Evolutionary conservation across 257 asterid species (phyloP), one percentile per base, ranked within the genome.

Genomic region (Solanum sitiens): DNA sequence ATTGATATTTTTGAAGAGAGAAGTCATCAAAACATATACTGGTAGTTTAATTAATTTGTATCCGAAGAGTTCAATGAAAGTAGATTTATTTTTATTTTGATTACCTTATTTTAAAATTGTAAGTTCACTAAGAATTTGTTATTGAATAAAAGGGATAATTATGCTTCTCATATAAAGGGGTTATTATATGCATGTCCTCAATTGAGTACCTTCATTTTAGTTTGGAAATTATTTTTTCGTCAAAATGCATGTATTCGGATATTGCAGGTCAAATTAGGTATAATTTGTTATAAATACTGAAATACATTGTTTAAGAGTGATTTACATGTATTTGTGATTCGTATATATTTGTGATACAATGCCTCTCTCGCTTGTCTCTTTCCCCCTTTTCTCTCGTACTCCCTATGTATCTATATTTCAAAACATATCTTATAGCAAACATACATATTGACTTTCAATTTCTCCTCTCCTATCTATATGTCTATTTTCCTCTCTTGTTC

Each of bases 181-280:
- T 53, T 16, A 53, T 53, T 40, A 40, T 40, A 40, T 40, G 11
- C 44, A 40, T 40, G 44, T 0, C 2, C 3, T 40, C 44, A 39
- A 39, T 7, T 39, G 8, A 8, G 3, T 40, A 40, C 44, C 44
- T 8, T 8, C 44, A 40, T 40, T 40, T 40, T 53, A 53, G 23
- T 53, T 16, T 53, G 23, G 63, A 53, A 53, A 53, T 53, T 53
- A 53, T 8, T 16, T 53, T 53, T 53, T 53, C 23, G 0, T 2
- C 23, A 53, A 53, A 53, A 50, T 6, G 18, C 20, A 53, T 53
- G 23, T 6, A 53, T 53, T 16, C 10, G 3, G 2, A 53, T 53
- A 1, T 6, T 6, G 0, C 0, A 16, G 0, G 10, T 6, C 3
- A 53, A 6, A 6, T 16, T 16, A 53, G 63, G 10, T 16, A 0